A percentile compares a stretch with the other conserved stretches of the same genome.
These are phyloP conservation scores for Solanum aculeatissimum DNA, from an alignment of 305 asterid genomes.

Conservation along the genomic window DNA sequence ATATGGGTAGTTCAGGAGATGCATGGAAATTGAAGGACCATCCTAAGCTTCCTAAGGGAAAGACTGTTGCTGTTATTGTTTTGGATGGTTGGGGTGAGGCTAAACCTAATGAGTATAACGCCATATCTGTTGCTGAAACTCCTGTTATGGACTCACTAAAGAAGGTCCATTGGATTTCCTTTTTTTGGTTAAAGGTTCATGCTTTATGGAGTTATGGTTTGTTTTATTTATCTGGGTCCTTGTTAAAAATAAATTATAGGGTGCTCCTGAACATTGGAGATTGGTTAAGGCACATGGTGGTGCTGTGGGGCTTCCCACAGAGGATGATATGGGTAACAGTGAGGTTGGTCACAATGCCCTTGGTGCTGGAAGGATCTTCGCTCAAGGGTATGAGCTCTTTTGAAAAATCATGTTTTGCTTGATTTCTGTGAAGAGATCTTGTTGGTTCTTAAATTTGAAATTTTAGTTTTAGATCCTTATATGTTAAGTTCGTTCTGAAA, in stretches of 20 bases:
- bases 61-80: constrained; percentile 63
- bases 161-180: constrained; percentile 17
- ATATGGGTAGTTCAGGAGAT: constrained; percentile 69
- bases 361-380: constrained; percentile 94
- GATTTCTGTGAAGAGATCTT: neutral
- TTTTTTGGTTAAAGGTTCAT: neutral
- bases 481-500: neutral
- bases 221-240: neutral
- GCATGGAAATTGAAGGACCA: constrained; percentile 86
- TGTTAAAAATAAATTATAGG: constrained; percentile 20
- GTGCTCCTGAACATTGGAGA: constrained; percentile 91
- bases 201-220: neutral
- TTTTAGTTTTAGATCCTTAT: neutral
- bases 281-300: constrained; percentile 83
- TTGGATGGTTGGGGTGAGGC: constrained; percentile 99
- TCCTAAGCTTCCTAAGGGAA: constrained; percentile 73
- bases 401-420: neutral
- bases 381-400: constrained; percentile 58
- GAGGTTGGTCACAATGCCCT: constrained; percentile 99
- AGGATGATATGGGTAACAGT: constrained; percentile 97
- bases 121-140: constrained; percentile 82
- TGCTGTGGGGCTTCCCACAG: constrained; percentile 93
- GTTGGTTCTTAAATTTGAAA: neutral
- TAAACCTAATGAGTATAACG: constrained; percentile 56
- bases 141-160: constrained; percentile 95